Base-by-base conservation (phyloP, 1,284 basidiomycete genomes). In the Cystobasidium sp. region DNA sequence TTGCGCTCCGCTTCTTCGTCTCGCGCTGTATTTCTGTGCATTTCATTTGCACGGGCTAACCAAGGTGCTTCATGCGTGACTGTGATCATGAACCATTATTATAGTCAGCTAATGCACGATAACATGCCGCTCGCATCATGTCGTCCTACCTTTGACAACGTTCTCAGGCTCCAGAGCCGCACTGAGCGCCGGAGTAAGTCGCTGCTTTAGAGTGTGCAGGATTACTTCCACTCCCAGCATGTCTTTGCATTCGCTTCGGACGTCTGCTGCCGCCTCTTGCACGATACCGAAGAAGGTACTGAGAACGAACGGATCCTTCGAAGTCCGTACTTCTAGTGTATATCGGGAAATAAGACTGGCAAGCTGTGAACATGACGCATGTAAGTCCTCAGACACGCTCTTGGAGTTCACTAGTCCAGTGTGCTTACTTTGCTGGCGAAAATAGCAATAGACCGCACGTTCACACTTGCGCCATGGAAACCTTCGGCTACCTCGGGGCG, bases 1-100 rank as follows among this genome's bases (percentile, higher is more conserved):
- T 92, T 92, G 61, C 90, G 87, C 81, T 98, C 95, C 0, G 94
- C 93, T 80, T 97, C 95, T 18, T 92, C 86, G 79, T 97, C 97
- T 83, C 93, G 86, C 0, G 92, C 89, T 0, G 91, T 88, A 24
- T 86, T 88, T 0, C 90, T 87, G 81, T 93, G 93, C 84, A 99
- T 89, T 78, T 93, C 88, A n/a, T 88, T 87, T 5, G 96, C 88
- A n/a, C 97, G 88, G 0, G 87, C 84, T 0, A 93, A 84, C 96
- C 96, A 99, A 0, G 97, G 97, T 3, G 92, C 85, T 0, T 88
- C 86, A 7, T 89, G 89, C 63, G 88, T 24, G 56, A 49, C 64
- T 68, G 46, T 16, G n/a, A 6, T 12, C 9, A 14, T 44, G n/a
- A 6, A n/a, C n/a, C n/a, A n/a, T 3, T 10, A 51, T 31, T 8